Evolutionary conservation across 352 stramenopile genomes (phyloP), one percentile per base, ranked within the genome.

Genomic region (Elongisporangium undulatum): DNA sequence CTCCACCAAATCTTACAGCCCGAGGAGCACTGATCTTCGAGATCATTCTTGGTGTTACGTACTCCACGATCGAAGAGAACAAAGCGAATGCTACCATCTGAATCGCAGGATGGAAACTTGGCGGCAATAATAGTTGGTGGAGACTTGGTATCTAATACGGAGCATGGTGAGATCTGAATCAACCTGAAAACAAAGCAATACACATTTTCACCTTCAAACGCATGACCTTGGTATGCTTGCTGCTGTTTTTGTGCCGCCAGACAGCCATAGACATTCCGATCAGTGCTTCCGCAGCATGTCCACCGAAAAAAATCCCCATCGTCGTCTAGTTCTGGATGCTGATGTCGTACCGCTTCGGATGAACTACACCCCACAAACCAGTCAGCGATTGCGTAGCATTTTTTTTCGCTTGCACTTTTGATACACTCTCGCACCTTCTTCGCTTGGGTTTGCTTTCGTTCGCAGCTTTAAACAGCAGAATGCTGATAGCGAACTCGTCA

Each of bases 281-380:
- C 66, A 0, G 70, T 85, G 59, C 70, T 82, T 12, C 78, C 80
- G 21, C 80, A 90, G 56, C 80, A 88, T 8, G 72, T 68, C 80
- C 78, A 90, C 0, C 80, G 66, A 3, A 88, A 67, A 59, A 90
- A 90, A 17, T 77, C 74, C 1, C 80, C 77, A 1, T 64, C 54
- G 16, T 90, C 76, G 51, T 87, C 79, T 1, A 90, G 57, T 52
- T 87, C 78, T 0, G 78, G 78, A 22, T 68, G 67, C 22, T 72
- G 61, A n/a, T 90, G 80, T 0, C 78, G 68, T n/a, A 59, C 72
- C 55, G 62, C 75, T 21, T 87, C 75, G 2, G 39, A 66, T 55
- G 69, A 55, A 24, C 68, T 77, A 23, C 6, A 56, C 15, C 24
- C 20, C 17, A 10, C 20, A 20, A 24, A 20, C 26, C 61, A 5